Percentiles rank a stretch among this genome's conserved stretches.
phyloP scores from a whole-genome alignment of 805 yeast genomes.

The Candida orba region DNA sequence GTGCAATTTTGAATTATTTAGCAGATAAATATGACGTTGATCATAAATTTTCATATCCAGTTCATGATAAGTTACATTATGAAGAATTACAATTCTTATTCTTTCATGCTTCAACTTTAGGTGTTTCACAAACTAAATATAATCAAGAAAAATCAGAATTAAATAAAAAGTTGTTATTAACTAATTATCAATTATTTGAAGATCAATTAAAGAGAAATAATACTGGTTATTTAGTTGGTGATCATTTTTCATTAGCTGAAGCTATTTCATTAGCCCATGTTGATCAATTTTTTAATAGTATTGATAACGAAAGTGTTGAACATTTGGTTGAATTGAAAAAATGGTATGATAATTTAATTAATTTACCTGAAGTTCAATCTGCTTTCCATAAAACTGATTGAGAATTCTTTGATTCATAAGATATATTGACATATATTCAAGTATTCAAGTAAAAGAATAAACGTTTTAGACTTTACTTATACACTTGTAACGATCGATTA shows the following conservation, averaged over 20 bases:
- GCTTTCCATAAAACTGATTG: constrained; percentile 6
- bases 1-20: constrained; percentile 51
- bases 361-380: constrained; percentile 5
- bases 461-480: too few relatives aligned
- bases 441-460: too few relatives aligned
- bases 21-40: constrained; percentile 53
- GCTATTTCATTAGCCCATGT: constrained; percentile 34
- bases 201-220: constrained; percentile 36
- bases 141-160: constrained; percentile 30
- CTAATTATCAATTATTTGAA: constrained; percentile 42
- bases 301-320: constrained; percentile 3
- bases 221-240: constrained; percentile 50
- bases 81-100: constrained; percentile 43
- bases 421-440: too few relatives aligned
- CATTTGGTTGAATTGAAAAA: constrained; percentile 2
- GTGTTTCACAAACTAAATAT: constrained; percentile 58
- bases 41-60: constrained; percentile 30
- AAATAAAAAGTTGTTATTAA: constrained; percentile 26
- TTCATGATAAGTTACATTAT: constrained; percentile 38
- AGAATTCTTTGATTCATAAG: too few relatives aligned
- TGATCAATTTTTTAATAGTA: constrained; percentile 2
- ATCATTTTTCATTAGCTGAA: constrained; percentile 54
- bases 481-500: too few relatives aligned
- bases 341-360: constrained; percentile 7
- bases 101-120: constrained; percentile 52